Conservation (phyloP, 2,329 filamentous ascomycete species). For the Penicillium sp. region DNA sequence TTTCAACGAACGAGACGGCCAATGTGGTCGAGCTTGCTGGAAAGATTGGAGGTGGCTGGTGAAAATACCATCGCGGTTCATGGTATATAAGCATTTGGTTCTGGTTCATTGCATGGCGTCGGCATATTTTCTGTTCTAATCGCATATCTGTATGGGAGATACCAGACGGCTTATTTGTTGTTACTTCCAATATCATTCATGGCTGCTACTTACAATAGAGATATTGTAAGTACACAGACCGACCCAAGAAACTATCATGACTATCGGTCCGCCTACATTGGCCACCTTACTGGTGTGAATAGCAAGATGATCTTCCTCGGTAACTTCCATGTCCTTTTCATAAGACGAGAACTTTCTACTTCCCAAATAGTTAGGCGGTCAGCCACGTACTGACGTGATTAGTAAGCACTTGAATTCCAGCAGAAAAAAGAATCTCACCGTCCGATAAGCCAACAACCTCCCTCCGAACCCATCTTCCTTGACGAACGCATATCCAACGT, state of each 20-base stretch:
- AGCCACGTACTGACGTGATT: not conserved
- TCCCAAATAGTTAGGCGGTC: not conserved
- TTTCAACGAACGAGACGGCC: slow-evolving; percentile 61
- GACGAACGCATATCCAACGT: not conserved
- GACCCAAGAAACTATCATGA: too few species aligned
- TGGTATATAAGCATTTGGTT: not conserved
- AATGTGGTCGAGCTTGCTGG: slow-evolving; percentile 82
- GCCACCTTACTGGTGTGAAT: too few species aligned
- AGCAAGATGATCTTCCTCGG: too few species aligned
- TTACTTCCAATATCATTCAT: not conserved
- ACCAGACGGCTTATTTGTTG: slow-evolving; percentile 9
- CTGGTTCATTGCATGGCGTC: slow-evolving; percentile 19
- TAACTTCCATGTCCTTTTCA: too few species aligned
- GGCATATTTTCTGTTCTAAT: slow-evolving; percentile 8
- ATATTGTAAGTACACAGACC: too few species aligned
- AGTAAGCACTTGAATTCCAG: not conserved
- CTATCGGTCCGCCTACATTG: too few species aligned
- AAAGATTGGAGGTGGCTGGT: slow-evolving; percentile 93
- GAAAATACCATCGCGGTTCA: slow-evolving; percentile 23
- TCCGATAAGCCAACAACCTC: not conserved
- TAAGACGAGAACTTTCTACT: not conserved
- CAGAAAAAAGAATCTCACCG: slow-evolving; percentile 13
- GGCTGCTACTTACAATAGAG: not conserved
- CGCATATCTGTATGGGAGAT: slow-evolving; percentile 16
- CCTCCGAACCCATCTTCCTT: not conserved